These are phyloP conservation scores for Balansia obtecta DNA, from an alignment of 2,329 filamentous ascomycete species.

Conservation along the genomic window DNA sequence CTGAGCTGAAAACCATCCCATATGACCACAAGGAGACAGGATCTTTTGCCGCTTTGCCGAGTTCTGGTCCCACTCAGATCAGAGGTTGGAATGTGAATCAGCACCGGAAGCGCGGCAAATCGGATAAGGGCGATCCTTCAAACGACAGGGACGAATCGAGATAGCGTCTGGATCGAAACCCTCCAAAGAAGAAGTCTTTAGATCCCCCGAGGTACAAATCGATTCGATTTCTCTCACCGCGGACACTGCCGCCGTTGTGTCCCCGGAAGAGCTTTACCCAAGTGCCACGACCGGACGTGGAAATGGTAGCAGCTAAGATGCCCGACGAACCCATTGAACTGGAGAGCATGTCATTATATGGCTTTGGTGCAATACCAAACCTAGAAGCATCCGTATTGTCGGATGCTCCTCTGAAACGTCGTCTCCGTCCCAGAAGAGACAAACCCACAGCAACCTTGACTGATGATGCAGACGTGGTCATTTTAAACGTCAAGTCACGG, in stretches of 20 bases:
- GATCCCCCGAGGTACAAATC: background rate
- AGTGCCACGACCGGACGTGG: conserved; percentile 4
- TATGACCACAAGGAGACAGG: conserved; percentile 49
- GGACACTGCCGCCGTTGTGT: conserved; percentile 5
- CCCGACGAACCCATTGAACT: conserved; percentile 3
- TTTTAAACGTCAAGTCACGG: background rate
- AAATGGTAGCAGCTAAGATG: conserved; percentile 9
- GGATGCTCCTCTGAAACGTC: conserved; percentile 6
- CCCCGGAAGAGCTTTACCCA: background rate
- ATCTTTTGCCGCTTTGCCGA: conserved; percentile 41
- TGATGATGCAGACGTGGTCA: background rate
- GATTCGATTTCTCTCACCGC: conserved; percentile 4
- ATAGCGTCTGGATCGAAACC: conserved; percentile 21
- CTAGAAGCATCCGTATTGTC: conserved; percentile 4
- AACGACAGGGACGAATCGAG: conserved; percentile 26
- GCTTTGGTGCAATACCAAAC: conserved; percentile 11
- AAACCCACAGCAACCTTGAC: background rate
- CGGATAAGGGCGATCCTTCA: conserved; percentile 19
- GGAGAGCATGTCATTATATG: conserved; percentile 7
- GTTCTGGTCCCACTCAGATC: conserved; percentile 42
- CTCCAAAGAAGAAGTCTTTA: conserved; percentile 9
- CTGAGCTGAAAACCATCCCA: conserved; percentile 45
- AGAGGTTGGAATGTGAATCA: conserved; percentile 42
- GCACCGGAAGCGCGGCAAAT: conserved; percentile 24
- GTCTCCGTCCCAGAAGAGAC: conserved; percentile 4